These are phyloP conservation scores for Apiospora rasikravindrae DNA, from an alignment of 2,329 filamentous ascomycete genomes.

Conservation along the genomic window DNA sequence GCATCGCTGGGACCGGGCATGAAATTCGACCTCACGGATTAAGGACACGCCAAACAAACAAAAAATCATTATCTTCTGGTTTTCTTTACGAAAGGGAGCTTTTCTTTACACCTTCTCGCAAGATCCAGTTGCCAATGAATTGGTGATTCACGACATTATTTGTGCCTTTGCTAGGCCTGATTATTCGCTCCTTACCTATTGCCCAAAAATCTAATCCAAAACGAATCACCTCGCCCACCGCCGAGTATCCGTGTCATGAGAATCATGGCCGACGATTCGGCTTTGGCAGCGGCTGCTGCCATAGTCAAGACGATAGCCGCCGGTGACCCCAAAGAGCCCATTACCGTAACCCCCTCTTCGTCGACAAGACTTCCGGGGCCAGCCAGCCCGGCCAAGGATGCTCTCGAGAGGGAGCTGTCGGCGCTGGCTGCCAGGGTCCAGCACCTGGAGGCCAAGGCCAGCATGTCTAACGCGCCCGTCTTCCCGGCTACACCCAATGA, in stretches of 20 bases:
- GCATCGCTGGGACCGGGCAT: slow-evolving; percentile 19
- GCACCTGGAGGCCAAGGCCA: slow-evolving; percentile 80
- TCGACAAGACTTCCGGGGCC: slow-evolving; percentile 74
- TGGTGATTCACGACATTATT: slow-evolving; percentile 17
- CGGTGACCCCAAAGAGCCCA: slow-evolving; percentile 47
- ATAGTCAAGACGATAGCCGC: slow-evolving; percentile 59
- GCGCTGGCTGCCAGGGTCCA: slow-evolving; percentile 80
- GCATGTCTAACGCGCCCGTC: slow-evolving; percentile 58
- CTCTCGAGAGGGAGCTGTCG: slow-evolving; percentile 82
- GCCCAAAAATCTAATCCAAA: background rate
- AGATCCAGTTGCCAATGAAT: slow-evolving; percentile 16
- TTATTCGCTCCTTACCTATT: slow-evolving; percentile 16
- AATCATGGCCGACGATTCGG: slow-evolving; percentile 59
- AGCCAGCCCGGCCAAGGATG: slow-evolving; percentile 75
- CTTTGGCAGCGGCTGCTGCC: slow-evolving; percentile 58
- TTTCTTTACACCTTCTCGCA: slow-evolving; percentile 1
- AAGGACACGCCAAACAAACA: background rate
- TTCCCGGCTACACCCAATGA: slow-evolving; percentile 86
- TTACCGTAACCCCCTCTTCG: slow-evolving; percentile 48
- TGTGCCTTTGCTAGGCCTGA: slow-evolving; percentile 19
- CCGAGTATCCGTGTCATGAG: slow-evolving; percentile 18
- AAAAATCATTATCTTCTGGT: background rate
- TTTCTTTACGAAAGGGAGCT: background rate
- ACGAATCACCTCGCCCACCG: background rate
- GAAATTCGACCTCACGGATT: background rate